phyloP scores from a whole-genome alignment of 805 yeast genomes.

The Yarrowia sp. region DNA sequence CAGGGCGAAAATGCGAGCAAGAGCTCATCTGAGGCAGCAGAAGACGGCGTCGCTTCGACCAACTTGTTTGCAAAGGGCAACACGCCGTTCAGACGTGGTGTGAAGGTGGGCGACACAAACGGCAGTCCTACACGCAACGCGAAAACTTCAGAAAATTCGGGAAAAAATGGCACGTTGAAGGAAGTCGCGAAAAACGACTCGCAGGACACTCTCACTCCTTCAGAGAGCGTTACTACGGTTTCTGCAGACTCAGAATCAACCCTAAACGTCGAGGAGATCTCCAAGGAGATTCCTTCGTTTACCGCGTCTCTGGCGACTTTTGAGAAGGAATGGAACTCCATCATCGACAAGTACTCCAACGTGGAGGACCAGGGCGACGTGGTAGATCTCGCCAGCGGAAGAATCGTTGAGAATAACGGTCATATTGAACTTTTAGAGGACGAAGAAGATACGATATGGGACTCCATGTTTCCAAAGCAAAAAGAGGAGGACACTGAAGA shows the following conservation, averaged over 20 bases:
- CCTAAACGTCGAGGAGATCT: neutral
- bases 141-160: neutral
- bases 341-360: conserved; percentile 30
- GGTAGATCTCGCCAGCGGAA: conserved; percentile 60
- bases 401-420: conserved; percentile 63
- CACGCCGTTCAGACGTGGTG: neutral
- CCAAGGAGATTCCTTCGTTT: neutral
- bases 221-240: too few relatives aligned
- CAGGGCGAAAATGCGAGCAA: neutral
- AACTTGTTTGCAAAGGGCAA: conserved; percentile 4
- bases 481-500: neutral
- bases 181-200: neutral
- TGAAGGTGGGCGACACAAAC: neutral
- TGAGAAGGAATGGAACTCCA: conserved; percentile 37
- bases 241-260: neutral
- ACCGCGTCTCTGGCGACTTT: conserved; percentile 20
- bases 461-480: neutral
- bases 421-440: conserved; percentile 53
- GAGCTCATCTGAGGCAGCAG: neutral
- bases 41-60: neutral
- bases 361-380: conserved; percentile 42
- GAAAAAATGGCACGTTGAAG: neutral
- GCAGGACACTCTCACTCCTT: too few relatives aligned
- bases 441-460: conserved; percentile 27
- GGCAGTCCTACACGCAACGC: neutral